Evolutionary conservation across 208 protist genomes (phyloP).

Genomic region (Leishmania gerbilli): DNA sequence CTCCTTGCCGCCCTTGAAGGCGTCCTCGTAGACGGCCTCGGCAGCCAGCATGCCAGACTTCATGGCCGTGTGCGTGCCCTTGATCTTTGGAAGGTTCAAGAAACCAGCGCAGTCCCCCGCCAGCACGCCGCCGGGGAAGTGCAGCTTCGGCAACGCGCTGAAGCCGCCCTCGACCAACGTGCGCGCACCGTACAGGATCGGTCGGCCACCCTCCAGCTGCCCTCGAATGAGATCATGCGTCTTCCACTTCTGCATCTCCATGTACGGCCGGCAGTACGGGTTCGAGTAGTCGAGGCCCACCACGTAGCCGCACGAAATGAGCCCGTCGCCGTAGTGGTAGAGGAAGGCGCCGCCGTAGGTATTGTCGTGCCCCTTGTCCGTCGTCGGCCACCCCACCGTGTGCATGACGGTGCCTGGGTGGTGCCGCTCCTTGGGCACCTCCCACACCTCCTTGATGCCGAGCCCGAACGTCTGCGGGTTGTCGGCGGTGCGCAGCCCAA

Average conservation of each 20-base stretch:
- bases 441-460: constrained; percentile 98
- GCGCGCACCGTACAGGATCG: constrained; percentile 96
- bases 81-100: constrained; percentile 98
- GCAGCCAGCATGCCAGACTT: constrained; percentile 90
- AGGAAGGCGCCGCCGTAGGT: constrained; percentile 97
- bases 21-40: constrained; percentile 82
- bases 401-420: constrained; percentile 92
- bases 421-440: constrained; percentile 90
- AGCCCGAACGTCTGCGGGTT: constrained; percentile 96
- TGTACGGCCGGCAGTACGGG: constrained; percentile 95
- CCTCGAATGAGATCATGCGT: constrained; percentile 85
- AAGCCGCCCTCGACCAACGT: constrained; percentile 97
- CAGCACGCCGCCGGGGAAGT: constrained; percentile 94
- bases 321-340: constrained; percentile 95
- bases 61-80: constrained; percentile 99
- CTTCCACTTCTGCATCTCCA: constrained; percentile 97
- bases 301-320: constrained; percentile 95
- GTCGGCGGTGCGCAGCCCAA: constrained; percentile 75
- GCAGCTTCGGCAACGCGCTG: constrained; percentile 93
- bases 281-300: constrained; percentile 98
- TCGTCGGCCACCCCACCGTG: constrained; percentile 95
- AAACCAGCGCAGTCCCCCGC: constrained; percentile 98
- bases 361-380: constrained; percentile 72
- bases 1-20: constrained; percentile 64
- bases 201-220: constrained; percentile 89